A percentile compares a stretch with the other conserved stretches of the same genome.
phyloP scores from a whole-genome alignment of 768 basidiomycete genomes.

The Melanogaster broomeanus region DNA sequence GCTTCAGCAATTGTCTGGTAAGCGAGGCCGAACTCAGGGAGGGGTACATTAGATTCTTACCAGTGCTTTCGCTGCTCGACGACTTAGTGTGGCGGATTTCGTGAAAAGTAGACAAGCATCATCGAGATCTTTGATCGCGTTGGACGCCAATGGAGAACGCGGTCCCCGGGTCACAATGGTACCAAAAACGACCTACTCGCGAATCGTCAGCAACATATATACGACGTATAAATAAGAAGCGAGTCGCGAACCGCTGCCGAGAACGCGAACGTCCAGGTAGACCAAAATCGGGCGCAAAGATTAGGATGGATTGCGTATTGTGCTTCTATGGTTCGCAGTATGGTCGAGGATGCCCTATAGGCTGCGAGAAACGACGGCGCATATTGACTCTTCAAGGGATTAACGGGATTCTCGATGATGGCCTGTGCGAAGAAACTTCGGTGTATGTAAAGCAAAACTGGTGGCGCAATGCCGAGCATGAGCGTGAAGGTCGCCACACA shows the following conservation, averaged over 20 bases:
- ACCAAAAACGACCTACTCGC: conserved; percentile 68
- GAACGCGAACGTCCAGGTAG: conserved; percentile 62
- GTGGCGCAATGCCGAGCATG: background rate
- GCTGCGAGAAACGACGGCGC: conserved; percentile 66
- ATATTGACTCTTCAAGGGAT: conserved; percentile 66
- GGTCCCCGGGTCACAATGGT: conserved; percentile 78
- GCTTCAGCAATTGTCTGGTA: conserved; percentile 36
- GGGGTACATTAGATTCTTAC: conserved; percentile 45
- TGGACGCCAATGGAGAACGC: conserved; percentile 61
- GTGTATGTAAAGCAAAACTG: conserved; percentile 65
- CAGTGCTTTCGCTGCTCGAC: conserved; percentile 64
- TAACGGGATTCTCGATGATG: conserved; percentile 63
- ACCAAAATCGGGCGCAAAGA: conserved; percentile 57
- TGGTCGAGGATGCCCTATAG: conserved; percentile 57
- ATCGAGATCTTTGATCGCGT: conserved; percentile 71
- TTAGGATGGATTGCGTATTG: conserved; percentile 50
- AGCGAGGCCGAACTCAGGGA: conserved; percentile 1
- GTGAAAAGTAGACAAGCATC: conserved; percentile 67
- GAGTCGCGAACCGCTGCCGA: conserved; percentile 47
- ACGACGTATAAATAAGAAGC: background rate
- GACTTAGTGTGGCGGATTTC: conserved; percentile 57
- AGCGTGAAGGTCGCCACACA: background rate
- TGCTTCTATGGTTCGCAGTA: conserved; percentile 51
- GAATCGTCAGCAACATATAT: conserved; percentile 1
- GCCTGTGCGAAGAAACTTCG: conserved; percentile 73